Evolutionary conservation across 805 yeast species (phyloP).

Genomic region (Myxozyma neotropica): DNA sequence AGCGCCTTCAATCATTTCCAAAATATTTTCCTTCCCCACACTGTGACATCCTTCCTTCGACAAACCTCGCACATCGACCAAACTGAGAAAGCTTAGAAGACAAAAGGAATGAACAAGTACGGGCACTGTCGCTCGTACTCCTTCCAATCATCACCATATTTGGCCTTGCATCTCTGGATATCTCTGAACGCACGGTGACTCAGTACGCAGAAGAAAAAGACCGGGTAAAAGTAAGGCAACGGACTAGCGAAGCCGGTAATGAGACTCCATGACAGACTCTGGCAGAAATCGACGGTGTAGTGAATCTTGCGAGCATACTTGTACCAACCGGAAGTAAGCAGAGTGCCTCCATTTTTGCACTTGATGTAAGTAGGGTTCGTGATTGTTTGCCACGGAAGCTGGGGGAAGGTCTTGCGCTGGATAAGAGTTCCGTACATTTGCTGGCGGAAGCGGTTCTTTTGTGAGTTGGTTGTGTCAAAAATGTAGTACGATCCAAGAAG

Average conservation of each 20-base stretch:
- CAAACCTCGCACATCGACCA: too few species aligned
- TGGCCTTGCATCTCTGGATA: constrained; percentile 75
- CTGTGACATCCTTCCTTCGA: too few species aligned
- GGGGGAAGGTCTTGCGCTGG: constrained; percentile 89
- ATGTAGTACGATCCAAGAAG: constrained; percentile 78
- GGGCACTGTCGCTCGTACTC: constrained; percentile 86
- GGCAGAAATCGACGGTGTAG: constrained; percentile 92
- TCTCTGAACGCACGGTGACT: constrained; percentile 90
- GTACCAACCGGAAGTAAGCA: constrained; percentile 94
- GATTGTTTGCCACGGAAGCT: constrained; percentile 79
- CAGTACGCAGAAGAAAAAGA: constrained; percentile 83
- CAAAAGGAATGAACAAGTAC: constrained; percentile 77
- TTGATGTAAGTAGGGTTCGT: constrained; percentile 81
- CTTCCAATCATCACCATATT: constrained; percentile 95
- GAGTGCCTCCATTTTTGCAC: constrained; percentile 80
- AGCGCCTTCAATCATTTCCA: too few species aligned
- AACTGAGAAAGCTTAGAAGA: constrained; percentile 10
- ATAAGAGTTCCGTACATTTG: constrained; percentile 72
- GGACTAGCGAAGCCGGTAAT: constrained; percentile 85
- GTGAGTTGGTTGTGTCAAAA: constrained; percentile 94
- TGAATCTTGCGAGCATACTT: constrained; percentile 90
- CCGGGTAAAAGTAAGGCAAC: constrained; percentile 95
- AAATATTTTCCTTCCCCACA: too few species aligned
- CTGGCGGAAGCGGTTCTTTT: constrained; percentile 86
- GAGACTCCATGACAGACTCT: constrained; percentile 88